Conservation (phyloP, 2,329 filamentous ascomycete species). For the Neofusicoccum parvum region DNA sequence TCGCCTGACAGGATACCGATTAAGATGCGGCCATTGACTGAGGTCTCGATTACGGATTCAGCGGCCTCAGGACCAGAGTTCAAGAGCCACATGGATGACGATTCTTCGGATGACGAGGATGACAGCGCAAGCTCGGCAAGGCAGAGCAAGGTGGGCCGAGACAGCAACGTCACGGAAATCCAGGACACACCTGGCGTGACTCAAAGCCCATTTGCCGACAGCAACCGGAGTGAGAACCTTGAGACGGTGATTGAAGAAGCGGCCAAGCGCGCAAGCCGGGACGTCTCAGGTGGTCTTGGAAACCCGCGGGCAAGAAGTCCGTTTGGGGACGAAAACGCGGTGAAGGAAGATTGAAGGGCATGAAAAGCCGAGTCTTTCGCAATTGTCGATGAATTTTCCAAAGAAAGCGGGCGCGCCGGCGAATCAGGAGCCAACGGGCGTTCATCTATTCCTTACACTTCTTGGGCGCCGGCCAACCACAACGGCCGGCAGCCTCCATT, state of each 20-base stretch:
- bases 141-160: slow-evolving; percentile 23
- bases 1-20: slow-evolving; percentile 18
- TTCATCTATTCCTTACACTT: slow-evolving; percentile 8
- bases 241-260: slow-evolving; percentile 52
- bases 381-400: slow-evolving; percentile 2
- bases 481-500: neutral
- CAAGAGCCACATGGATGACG: slow-evolving; percentile 15
- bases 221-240: slow-evolving; percentile 35
- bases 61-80: slow-evolving; percentile 2
- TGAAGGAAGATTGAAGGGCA: slow-evolving; percentile 13
- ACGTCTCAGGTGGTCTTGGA: slow-evolving; percentile 26
- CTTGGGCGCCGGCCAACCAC: neutral
- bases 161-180: slow-evolving; percentile 39
- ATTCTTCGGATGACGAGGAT: slow-evolving; percentile 16
- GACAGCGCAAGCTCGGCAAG: neutral
- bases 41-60: slow-evolving; percentile 18
- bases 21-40: slow-evolving; percentile 18
- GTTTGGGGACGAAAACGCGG: slow-evolving; percentile 27
- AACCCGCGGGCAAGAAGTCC: slow-evolving; percentile 34
- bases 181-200: slow-evolving; percentile 37
- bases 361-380: neutral
- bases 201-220: slow-evolving; percentile 41
- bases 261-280: slow-evolving; percentile 39
- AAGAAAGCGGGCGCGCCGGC: neutral
- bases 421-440: slow-evolving; percentile 1